Percentiles rank a stretch among this genome's conserved stretches.
These are phyloP conservation scores for Candida sithepensis DNA, from an alignment of 805 yeast genomes.

Conservation along the genomic window DNA sequence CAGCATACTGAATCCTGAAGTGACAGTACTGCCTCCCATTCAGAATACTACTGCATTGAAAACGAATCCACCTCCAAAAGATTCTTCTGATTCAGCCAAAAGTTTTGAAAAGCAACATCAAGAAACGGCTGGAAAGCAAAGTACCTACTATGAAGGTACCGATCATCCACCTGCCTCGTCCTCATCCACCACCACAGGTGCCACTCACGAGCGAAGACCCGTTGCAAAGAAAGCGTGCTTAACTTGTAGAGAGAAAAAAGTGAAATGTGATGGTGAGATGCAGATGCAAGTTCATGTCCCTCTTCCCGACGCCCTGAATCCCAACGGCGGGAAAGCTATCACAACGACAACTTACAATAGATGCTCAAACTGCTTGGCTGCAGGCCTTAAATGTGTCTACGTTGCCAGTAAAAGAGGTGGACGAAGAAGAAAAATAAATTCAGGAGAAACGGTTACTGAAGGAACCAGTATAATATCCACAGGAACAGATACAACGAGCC, in stretches of 20 bases:
- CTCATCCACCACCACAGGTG: too few relatives aligned
- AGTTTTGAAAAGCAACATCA: background rate
- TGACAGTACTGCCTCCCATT: background rate
- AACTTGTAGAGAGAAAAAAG: conserved; percentile 60
- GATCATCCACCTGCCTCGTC: background rate
- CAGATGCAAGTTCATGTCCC: conserved; percentile 20
- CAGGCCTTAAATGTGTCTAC: conserved; percentile 49
- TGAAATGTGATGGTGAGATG: conserved; percentile 63
- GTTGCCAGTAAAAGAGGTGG: conserved; percentile 59
- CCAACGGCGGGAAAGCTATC: conserved; percentile 3
- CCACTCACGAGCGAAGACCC: conserved; percentile 33
- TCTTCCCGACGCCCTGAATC: background rate
- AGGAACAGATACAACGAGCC: background rate
- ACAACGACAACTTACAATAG: conserved; percentile 24
- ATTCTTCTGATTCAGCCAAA: background rate
- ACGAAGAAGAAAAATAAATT: conserved; percentile 36
- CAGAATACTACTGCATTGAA: background rate
- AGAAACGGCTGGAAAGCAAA: background rate
- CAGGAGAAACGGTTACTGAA: conserved; percentile 5
- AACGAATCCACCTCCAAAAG: background rate
- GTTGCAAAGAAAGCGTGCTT: conserved; percentile 63
- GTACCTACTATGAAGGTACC: background rate
- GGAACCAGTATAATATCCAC: conserved; percentile 1
- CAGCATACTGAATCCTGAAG: background rate
- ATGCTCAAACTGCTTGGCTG: conserved; percentile 48